Evolutionary conservation across 345 rosid species (phyloP), one percentile per base, ranked within the genome.

Genomic region (Populus nigra): DNA sequence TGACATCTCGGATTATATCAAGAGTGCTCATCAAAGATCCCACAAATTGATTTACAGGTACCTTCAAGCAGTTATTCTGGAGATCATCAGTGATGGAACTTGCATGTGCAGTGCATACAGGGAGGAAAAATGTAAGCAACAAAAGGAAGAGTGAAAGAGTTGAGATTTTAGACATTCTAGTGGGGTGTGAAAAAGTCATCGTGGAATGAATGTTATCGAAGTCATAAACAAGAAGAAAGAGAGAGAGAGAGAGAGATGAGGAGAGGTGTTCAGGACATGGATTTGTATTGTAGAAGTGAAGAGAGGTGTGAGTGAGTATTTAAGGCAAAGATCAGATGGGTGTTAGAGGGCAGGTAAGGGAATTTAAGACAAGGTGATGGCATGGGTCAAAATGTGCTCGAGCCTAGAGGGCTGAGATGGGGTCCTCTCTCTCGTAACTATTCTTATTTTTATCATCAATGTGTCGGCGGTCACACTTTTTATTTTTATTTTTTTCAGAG

Each of bases 21-120:
- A 90, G 65, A 45, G 86, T 76, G 35, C 71, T 73, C 76, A 43
- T 62, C 81, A 90, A 70, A 17, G 93, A 88, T 69, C 81, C 83
- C 2, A 80, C 45, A 72, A 91, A 91, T 41, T 85, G 86, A 7
- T 80, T 50, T 1, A 82, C 25, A 0, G 91, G 85, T 7, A 90
- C 92, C 45, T 68, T 84, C 69, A 91, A 79, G 73, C 84, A 86
- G 45, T 83, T 84, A 0, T 45, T 25, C 31, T 69, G 82, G n/a
- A 61, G 45, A 57, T 73, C 41, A 3, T 65, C 84, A 2, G 55
- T 5, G 25, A 22, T 25, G 8, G 59, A 61, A 7, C 68, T 27
- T 17, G 84, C 77, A 41, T 3, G 25, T 2, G 77, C 18, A 18
- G 27, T 45, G 41, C 23, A 74, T 63, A 23, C 50, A 43, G 67